phyloP scores from a whole-genome alignment of 2,329 filamentous ascomycete species.

The Aspergillus sp. region DNA sequence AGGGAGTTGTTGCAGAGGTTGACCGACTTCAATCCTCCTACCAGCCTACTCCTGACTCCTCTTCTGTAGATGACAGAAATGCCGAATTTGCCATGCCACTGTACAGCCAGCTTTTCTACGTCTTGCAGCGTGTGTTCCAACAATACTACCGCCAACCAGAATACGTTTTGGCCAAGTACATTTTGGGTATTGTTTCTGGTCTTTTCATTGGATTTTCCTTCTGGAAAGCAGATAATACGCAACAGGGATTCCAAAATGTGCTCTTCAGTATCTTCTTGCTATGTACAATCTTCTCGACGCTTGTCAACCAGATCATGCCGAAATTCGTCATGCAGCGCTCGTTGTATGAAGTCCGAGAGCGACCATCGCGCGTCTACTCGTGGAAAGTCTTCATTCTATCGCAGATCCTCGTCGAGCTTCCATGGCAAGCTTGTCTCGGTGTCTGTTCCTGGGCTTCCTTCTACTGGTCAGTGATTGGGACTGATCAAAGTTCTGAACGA shows the following conservation, averaged over 20 bases:
- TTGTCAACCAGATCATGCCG: conserved; percentile 50
- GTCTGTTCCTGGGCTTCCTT: conserved; percentile 52
- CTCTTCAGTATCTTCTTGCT: conserved; percentile 86
- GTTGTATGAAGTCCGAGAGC: conserved; percentile 54
- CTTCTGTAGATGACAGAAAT: too few relatives aligned
- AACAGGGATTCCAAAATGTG: conserved; percentile 79
- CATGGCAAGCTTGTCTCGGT: conserved; percentile 53
- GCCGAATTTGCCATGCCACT: conserved; percentile 78
- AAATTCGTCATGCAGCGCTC: conserved; percentile 51
- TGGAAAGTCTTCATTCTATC: conserved; percentile 66
- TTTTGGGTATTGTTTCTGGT: conserved; percentile 59
- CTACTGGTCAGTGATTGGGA: conserved; percentile 48
- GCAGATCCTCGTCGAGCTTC: conserved; percentile 65
- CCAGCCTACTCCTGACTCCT: conserved; percentile 2
- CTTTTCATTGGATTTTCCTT: conserved; percentile 83
- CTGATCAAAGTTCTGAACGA: conserved; percentile 29
- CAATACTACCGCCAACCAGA: conserved; percentile 86
- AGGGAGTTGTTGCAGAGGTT: conserved; percentile 42
- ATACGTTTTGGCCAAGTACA: conserved; percentile 78
- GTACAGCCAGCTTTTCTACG: conserved; percentile 59
- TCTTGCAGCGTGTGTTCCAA: conserved; percentile 70
- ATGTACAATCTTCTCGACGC: conserved; percentile 65
- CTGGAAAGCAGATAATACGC: conserved; percentile 64
- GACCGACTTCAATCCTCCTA: conserved; percentile 49
- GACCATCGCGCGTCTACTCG: conserved; percentile 63